Conservation (phyloP, 192 early-diverging fungal species). For the Dissophora globulifera region DNA sequence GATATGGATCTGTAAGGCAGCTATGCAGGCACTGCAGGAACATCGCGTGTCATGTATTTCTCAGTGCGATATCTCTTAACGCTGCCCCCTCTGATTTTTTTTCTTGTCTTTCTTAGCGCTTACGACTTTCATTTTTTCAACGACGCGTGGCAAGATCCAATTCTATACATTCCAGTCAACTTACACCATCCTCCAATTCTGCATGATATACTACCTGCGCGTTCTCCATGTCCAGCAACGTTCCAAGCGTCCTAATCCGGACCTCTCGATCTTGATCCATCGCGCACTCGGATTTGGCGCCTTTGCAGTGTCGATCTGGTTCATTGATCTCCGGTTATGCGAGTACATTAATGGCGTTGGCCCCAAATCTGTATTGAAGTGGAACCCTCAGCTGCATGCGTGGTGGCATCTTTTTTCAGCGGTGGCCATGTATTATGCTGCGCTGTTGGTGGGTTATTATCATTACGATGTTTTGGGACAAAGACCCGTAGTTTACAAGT, state of each 20-base stretch:
- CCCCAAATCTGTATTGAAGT: conserved; percentile 1
- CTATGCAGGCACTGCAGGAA: background rate
- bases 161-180: conserved; percentile 31
- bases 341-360: conserved; percentile 30
- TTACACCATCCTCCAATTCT: conserved; percentile 21
- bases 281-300: conserved; percentile 14
- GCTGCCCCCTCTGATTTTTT: background rate
- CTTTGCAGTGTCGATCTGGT: conserved; percentile 29
- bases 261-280: conserved; percentile 16
- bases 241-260: conserved; percentile 2
- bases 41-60: background rate
- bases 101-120: background rate
- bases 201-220: conserved; percentile 23
- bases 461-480: conserved; percentile 18
- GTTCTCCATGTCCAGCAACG: conserved; percentile 25
- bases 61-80: background rate
- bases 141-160: conserved; percentile 23
- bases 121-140: conserved; percentile 46
- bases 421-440: conserved; percentile 17
- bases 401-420: conserved; percentile 67
- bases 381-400: conserved; percentile 67
- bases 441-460: conserved; percentile 17
- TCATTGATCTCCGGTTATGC: conserved; percentile 33
- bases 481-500: background rate
- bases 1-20: conserved; percentile 52